Percentiles rank a stretch among this genome's conserved stretches.
phyloP scores from a whole-genome alignment of 371 early-diverging fungal species.

The Mortierella sp. region DNA sequence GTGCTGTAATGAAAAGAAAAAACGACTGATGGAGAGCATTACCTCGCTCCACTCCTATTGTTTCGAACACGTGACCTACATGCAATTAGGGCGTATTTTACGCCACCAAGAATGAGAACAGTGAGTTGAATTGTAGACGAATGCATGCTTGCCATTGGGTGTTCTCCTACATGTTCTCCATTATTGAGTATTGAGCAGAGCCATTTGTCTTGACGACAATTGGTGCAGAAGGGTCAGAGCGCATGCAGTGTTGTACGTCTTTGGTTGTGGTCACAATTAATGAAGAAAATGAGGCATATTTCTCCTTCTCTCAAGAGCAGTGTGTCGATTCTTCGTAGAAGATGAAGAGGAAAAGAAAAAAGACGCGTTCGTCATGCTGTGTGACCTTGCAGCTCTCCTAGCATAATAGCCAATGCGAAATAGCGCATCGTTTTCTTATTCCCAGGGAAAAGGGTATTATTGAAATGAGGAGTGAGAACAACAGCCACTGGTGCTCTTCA shows the following conservation, averaged over 20 bases:
- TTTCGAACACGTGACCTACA: neutral
- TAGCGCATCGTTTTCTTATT: neutral
- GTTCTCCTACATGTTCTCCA: neutral
- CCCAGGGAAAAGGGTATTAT: neutral
- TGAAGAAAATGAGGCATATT: neutral
- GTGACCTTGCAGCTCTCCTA: neutral
- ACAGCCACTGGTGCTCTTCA: neutral
- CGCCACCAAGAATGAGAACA: too few species aligned
- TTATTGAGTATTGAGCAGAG: neutral
- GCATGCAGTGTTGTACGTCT: neutral
- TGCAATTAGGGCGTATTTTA: neutral
- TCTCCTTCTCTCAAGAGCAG: neutral
- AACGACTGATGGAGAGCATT: too few species aligned
- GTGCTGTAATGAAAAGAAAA: too few species aligned
- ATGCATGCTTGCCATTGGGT: neutral
- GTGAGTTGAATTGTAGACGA: neutral
- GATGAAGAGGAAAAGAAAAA: neutral
- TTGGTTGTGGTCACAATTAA: neutral
- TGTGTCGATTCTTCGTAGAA: neutral
- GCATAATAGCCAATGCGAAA: neutral
- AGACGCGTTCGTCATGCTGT: conserved; percentile 14
- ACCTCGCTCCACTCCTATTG: neutral
- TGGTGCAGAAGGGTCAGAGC: neutral
- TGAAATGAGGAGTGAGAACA: neutral
- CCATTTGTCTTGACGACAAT: neutral